These are phyloP conservation scores for Lactarius sp. DNA, from an alignment of 768 basidiomycete genomes.

Conservation along the genomic window DNA sequence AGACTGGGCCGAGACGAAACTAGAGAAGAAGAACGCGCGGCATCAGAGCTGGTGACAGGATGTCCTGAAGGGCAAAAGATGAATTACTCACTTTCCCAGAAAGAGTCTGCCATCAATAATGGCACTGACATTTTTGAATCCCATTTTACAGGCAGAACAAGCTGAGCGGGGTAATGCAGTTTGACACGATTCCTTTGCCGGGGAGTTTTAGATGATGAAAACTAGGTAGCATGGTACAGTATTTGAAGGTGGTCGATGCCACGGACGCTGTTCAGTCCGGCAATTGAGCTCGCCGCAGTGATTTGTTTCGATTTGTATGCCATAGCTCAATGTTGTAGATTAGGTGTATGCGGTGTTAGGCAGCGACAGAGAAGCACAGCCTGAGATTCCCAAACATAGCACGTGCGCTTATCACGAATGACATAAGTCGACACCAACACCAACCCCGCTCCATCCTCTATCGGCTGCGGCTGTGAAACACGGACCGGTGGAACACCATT, in stretches of 20 bases:
- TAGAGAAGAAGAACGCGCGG: slow-evolving; percentile 27
- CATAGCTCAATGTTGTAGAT: not conserved
- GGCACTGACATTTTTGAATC: slow-evolving; percentile 41
- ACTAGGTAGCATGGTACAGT: not conserved
- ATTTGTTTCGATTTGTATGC: not conserved
- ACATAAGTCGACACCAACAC: not conserved
- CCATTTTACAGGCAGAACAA: slow-evolving; percentile 23
- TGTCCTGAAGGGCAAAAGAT: slow-evolving; percentile 17
- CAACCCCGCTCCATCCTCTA: not conserved
- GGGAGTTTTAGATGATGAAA: not conserved
- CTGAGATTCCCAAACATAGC: not conserved
- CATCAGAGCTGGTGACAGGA: slow-evolving; percentile 13
- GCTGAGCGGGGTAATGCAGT: not conserved
- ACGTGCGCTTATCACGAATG: slow-evolving; percentile 13
- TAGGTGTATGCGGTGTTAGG: slow-evolving; percentile 4
- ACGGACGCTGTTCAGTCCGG: slow-evolving; percentile 12
- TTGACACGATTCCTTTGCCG: slow-evolving; percentile 3
- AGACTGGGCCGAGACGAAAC: slow-evolving; percentile 63
- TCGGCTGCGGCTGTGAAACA: slow-evolving; percentile 21
- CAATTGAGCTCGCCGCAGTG: slow-evolving; percentile 4
- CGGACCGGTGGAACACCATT: slow-evolving; percentile 10
- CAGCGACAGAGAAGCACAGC: slow-evolving; percentile 3
- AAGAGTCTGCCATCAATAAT: slow-evolving; percentile 63
- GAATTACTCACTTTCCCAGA: slow-evolving; percentile 65
- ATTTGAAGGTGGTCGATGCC: slow-evolving; percentile 14